A percentile compares a stretch with the other conserved stretches of the same genome.
Evolutionary conservation across 2,329 filamentous ascomycete species (phyloP).

Genomic region (Cytospora chrysosperma): DNA sequence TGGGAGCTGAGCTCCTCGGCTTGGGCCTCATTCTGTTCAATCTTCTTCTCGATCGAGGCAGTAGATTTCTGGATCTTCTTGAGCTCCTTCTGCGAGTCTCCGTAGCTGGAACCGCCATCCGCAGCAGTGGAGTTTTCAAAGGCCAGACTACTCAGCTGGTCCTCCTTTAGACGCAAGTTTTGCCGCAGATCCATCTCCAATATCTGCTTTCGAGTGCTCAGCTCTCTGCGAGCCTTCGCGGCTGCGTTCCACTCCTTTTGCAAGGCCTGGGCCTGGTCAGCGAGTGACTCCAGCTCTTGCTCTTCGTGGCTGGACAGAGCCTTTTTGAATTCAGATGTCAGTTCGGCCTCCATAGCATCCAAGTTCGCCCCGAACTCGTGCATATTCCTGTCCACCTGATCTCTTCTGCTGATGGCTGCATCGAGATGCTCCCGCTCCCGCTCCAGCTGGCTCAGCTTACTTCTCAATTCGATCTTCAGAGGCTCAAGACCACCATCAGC

Average conservation of each 20-base stretch:
- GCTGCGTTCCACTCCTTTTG: constrained; percentile 75
- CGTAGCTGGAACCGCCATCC: constrained; percentile 65
- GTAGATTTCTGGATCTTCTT: constrained; percentile 71
- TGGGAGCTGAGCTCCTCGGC: constrained; percentile 56
- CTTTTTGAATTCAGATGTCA: constrained; percentile 89
- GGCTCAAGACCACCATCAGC: constrained; percentile 82
- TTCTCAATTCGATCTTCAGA: constrained; percentile 71
- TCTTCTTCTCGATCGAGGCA: constrained; percentile 64
- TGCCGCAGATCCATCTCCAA: constrained; percentile 87
- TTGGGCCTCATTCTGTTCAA: constrained; percentile 71
- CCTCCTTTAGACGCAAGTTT: constrained; percentile 81
- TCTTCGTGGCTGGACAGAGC: constrained; percentile 82
- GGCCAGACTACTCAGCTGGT: constrained; percentile 77
- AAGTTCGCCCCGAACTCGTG: constrained; percentile 75
- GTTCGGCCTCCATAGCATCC: constrained; percentile 73
- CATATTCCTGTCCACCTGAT: constrained; percentile 72
- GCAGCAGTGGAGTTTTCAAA: constrained; percentile 59
- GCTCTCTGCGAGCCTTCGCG: constrained; percentile 69
- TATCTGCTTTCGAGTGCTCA: constrained; percentile 78
- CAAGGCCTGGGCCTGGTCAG: constrained; percentile 67
- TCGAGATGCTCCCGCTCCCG: constrained; percentile 73
- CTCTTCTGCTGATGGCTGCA: constrained; percentile 60
- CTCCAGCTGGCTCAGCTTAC: constrained; percentile 72
- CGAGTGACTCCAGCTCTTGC: constrained; percentile 70
- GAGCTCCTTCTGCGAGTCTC: constrained; percentile 77